Conservation (phyloP, 768 basidiomycete genomes). For the Leccinum pellstonianum region DNA sequence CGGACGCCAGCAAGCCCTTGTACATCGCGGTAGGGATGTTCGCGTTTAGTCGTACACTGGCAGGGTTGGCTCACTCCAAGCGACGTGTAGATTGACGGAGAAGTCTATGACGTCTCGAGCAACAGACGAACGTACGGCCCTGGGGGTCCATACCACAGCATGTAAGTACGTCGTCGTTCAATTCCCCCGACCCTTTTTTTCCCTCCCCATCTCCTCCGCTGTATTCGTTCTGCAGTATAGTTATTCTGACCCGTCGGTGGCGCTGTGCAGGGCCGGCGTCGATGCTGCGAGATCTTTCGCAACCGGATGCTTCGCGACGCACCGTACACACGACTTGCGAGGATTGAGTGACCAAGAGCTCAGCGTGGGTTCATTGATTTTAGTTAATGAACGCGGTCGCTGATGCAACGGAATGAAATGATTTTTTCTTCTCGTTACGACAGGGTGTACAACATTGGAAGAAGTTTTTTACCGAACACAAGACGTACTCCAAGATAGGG, state of each 20-base stretch:
- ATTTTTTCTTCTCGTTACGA: neutral
- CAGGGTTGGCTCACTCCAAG: conserved; percentile 9
- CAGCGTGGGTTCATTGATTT: conserved; percentile 46
- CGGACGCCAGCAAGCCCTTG: conserved; percentile 59
- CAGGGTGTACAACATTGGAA: conserved; percentile 89
- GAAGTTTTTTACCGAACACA: conserved; percentile 79
- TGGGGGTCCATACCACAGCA: conserved; percentile 78
- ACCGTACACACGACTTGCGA: conserved; percentile 88
- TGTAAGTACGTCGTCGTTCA: conserved; percentile 40
- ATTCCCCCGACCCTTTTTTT: neutral
- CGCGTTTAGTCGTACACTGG: conserved; percentile 5
- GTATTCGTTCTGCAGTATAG: conserved; percentile 15
- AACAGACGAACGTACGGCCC: conserved; percentile 78
- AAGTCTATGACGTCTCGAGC: conserved; percentile 89
- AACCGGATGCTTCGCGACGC: conserved; percentile 90
- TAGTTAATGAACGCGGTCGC: neutral
- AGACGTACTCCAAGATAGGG: conserved; percentile 77
- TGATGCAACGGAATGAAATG: neutral
- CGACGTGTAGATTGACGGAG: conserved; percentile 73
- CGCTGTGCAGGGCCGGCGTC: conserved; percentile 61
- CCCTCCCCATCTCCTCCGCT: neutral
- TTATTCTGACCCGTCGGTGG: conserved; percentile 21
- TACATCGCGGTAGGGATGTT: conserved; percentile 73
- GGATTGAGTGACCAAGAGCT: conserved; percentile 73
- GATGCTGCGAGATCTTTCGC: conserved; percentile 93